These are phyloP conservation scores for Fusarium mangiferae DNA, from an alignment of 2,329 filamentous ascomycete genomes.

Conservation along the genomic window DNA sequence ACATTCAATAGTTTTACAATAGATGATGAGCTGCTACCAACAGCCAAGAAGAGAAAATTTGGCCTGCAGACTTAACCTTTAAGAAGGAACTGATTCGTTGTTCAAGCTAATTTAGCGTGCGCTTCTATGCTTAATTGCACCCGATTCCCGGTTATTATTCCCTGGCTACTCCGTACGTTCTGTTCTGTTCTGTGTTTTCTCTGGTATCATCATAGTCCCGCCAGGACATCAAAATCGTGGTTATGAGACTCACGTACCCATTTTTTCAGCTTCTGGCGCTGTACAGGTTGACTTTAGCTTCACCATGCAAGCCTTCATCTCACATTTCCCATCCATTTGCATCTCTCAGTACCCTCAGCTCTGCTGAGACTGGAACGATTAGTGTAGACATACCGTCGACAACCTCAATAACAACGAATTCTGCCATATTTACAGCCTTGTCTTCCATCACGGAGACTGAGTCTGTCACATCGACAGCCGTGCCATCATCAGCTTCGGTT, in stretches of 20 bases:
- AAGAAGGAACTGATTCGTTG: no score
- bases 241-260: not conserved
- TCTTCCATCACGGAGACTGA: no score
- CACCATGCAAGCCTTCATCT: not conserved
- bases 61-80: no score
- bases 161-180: not conserved
- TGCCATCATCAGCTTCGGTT: not conserved
- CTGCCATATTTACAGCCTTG: not conserved
- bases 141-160: rapidly evolving
- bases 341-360: not conserved
- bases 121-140: not conserved
- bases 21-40: not conserved
- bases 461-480: not conserved
- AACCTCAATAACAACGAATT: not conserved
- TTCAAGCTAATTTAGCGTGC: not conserved
- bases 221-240: not conserved
- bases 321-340: rapidly evolving
- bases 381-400: not conserved
- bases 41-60: not conserved
- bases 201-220: not conserved
- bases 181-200: not conserved
- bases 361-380: no score
- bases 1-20: not conserved
- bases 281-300: not conserved
- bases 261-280: not conserved